Percentiles rank a stretch among this genome's conserved stretches.
These are phyloP conservation scores for Trichosanthes cucumerina DNA, from an alignment of 306 rosid genomes.

Conservation along the genomic window DNA sequence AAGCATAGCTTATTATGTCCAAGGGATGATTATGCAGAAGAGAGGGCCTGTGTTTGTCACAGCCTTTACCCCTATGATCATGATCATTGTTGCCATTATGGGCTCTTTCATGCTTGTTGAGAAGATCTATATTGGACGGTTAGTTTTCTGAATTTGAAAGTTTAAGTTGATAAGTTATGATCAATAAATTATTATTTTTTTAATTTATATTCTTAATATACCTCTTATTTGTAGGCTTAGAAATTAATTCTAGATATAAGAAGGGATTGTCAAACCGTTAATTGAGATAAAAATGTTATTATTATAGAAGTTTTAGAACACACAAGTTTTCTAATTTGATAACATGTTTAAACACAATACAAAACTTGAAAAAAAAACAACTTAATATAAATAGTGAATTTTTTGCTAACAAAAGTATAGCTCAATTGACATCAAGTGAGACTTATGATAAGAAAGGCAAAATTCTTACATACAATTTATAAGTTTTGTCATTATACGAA, in stretches of 20 bases:
- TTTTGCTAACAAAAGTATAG: no score
- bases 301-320: no score
- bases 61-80: slow-evolving; percentile 90
- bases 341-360: no score
- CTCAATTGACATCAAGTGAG: no score
- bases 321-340: no score
- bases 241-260: neutral
- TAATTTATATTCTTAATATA: neutral
- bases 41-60: slow-evolving; percentile 95
- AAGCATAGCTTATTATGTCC: slow-evolving; percentile 55
- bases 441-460: no score
- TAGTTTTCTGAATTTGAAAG: neutral
- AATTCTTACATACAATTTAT: no score
- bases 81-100: slow-evolving; percentile 80
- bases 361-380: no score
- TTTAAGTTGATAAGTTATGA: neutral
- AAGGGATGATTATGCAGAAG: slow-evolving; percentile 73
- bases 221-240: neutral
- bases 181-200: no score
- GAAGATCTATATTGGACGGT: slow-evolving; percentile 80
- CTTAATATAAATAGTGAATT: no score
- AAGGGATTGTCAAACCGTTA: neutral
- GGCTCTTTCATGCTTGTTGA: slow-evolving; percentile 84
- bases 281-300: no score
- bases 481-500: neutral